A percentile compares a stretch with the other conserved stretches of the same genome.
These are phyloP conservation scores for Gamarada debralockiae DNA, from an alignment of 495 filamentous ascomycete genomes.

Conservation along the genomic window DNA sequence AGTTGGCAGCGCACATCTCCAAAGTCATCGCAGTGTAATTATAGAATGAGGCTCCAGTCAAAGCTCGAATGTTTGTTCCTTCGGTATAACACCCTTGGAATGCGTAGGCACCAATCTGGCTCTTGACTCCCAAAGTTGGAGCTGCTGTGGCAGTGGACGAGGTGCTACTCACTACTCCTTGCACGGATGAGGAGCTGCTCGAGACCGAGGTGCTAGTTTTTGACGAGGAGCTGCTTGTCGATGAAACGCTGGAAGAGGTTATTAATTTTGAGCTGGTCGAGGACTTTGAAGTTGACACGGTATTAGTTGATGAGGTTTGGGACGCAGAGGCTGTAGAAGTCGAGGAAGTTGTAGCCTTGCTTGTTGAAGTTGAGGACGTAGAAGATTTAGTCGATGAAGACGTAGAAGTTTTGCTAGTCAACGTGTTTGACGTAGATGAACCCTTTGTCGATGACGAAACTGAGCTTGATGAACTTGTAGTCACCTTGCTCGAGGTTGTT, in stretches of 20 bases:
- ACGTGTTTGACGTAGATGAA: constrained; percentile 18
- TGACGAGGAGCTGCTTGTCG: no score
- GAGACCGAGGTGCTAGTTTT: no score
- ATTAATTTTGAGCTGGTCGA: no score
- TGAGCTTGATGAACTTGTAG: constrained; percentile 29
- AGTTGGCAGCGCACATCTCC: constrained; percentile 34
- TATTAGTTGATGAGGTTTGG: constrained; percentile 31
- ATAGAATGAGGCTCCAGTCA: background rate
- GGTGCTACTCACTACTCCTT: background rate
- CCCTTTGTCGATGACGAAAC: constrained; percentile 23
- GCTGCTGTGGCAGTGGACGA: background rate
- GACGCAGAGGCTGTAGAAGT: no score
- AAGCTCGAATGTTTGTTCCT: constrained; percentile 6
- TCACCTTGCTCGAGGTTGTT: constrained; percentile 25
- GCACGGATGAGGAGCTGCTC: no score
- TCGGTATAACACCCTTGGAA: constrained; percentile 15
- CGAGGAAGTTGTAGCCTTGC: constrained; percentile 25
- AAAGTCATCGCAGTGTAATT: constrained; percentile 33
- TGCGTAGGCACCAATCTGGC: background rate
- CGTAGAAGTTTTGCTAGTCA: constrained; percentile 27
- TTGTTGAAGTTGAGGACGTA: background rate
- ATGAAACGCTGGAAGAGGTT: no score
- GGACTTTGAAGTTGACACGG: constrained; percentile 19
- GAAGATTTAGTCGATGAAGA: constrained; percentile 27
- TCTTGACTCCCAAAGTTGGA: background rate